These are phyloP conservation scores for Penicillium salamii DNA, from an alignment of 495 filamentous ascomycete species.

Conservation along the genomic window DNA sequence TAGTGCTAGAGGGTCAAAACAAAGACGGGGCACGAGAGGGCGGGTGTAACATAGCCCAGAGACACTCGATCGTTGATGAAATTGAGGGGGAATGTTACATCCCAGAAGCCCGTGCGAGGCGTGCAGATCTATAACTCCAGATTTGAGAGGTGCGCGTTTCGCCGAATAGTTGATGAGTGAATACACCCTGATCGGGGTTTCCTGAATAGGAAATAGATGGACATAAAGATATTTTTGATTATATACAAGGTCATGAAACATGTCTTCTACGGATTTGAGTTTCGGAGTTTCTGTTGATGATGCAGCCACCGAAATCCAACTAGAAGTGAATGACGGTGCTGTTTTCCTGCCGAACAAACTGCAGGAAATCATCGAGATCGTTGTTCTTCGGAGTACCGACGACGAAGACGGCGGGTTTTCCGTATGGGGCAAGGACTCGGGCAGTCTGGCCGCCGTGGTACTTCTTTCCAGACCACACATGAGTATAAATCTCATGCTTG, in stretches of 20 bases:
- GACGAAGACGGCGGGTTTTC: constrained; percentile 24
- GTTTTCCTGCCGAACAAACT: constrained; percentile 21
- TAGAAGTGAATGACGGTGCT: constrained; percentile 15
- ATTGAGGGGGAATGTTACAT: constrained; percentile 20
- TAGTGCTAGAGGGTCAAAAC: too few species aligned
- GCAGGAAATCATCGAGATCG: constrained; percentile 16
- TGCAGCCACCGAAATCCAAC: neutral
- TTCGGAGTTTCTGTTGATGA: neutral
- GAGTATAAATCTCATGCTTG: constrained; percentile 14
- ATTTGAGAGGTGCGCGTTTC: neutral
- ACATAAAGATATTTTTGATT: neutral
- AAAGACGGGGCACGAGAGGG: too few species aligned
- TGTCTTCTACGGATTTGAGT: neutral
- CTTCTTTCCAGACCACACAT: constrained; percentile 19
- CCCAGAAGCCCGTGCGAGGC: neutral
- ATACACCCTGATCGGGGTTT: constrained; percentile 4
- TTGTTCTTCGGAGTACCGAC: constrained; percentile 19
- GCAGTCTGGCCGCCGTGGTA: constrained; percentile 18
- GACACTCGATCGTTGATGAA: neutral
- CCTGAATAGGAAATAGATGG: constrained; percentile 4
- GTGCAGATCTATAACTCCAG: constrained; percentile 1
- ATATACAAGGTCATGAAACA: neutral
- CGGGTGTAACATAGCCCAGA: neutral
- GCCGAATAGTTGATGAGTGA: neutral
- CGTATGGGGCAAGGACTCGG: constrained; percentile 15